A percentile compares a stretch with the other conserved stretches of the same genome.
These are phyloP conservation scores for Thermochaetoides thermophila DNA, from an alignment of 495 filamentous ascomycete species.

Conservation along the genomic window DNA sequence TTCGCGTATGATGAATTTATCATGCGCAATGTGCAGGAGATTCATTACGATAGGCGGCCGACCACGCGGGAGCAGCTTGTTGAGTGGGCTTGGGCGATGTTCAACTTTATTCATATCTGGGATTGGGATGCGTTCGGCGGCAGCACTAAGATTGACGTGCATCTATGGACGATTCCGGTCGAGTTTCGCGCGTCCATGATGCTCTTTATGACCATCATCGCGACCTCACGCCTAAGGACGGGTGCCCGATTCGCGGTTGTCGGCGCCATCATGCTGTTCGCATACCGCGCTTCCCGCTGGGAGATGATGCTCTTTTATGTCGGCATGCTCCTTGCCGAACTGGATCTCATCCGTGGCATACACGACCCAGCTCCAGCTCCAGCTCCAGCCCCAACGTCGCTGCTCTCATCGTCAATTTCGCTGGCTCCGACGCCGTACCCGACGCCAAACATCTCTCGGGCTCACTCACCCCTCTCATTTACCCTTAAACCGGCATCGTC, in stretches of 20 bases:
- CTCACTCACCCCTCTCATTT: too few species aligned
- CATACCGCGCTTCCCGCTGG: conserved; percentile 22
- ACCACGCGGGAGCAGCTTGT: conserved; percentile 14
- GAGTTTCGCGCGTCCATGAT: conserved; percentile 52
- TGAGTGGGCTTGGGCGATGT: conserved; percentile 23
- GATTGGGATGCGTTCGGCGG: conserved; percentile 25
- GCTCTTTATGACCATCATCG: conserved; percentile 46
- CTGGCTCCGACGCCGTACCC: too few species aligned
- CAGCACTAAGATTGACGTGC: conserved; percentile 44
- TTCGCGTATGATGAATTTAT: conserved; percentile 23
- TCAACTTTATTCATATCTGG: conserved; percentile 25
- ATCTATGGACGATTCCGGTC: conserved; percentile 61
- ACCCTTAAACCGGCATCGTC: too few species aligned
- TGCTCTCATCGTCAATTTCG: conserved; percentile 8
- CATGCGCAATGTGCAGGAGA: conserved; percentile 27
- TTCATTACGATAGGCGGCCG: conserved; percentile 18
- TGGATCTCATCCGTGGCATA: conserved; percentile 19
- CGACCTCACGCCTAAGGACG: conserved; percentile 19
- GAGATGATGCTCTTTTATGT: conserved; percentile 29
- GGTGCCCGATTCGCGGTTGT: conserved; percentile 15
- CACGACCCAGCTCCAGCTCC: conserved; percentile 1
- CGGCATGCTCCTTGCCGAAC: conserved; percentile 28
- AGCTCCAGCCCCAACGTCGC: conserved; percentile 3
- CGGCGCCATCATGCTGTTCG: conserved; percentile 16
- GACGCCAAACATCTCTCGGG: too few species aligned